Percentiles rank a stretch among this genome's conserved stretches.
phyloP scores from a whole-genome alignment of 2,329 filamentous ascomycete genomes.

The Beauveria scarabaeidicola region DNA sequence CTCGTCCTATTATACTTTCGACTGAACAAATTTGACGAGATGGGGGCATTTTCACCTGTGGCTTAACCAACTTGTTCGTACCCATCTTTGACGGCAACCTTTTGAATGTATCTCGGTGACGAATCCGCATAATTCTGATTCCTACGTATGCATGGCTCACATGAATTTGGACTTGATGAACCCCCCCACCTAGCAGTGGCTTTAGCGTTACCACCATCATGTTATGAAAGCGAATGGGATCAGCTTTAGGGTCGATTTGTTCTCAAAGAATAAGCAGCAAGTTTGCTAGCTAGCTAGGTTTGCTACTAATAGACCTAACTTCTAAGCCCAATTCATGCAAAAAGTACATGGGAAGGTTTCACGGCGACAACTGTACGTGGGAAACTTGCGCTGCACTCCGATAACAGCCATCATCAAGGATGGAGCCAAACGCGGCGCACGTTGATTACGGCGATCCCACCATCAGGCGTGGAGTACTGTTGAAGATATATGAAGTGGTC shows the following conservation, averaged over 20 bases:
- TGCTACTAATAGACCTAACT: not conserved
- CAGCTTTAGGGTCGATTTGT: not conserved
- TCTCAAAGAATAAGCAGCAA: not conserved
- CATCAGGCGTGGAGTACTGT: not conserved
- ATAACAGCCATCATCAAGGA: not conserved
- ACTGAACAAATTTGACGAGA: not conserved
- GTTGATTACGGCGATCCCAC: not conserved
- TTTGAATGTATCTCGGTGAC: not conserved
- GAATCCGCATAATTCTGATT: not conserved
- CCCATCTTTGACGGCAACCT: not conserved
- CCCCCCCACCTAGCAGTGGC: not conserved
- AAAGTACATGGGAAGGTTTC: not conserved
- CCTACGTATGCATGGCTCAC: not conserved
- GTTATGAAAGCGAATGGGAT: constrained; percentile 1
- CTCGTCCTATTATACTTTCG: not conserved
- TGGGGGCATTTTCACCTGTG: not conserved
- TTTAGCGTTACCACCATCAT: not conserved
- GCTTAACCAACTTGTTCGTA: not conserved
- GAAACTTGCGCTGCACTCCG: not conserved
- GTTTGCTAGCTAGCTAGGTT: not conserved
- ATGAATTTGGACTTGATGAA: not conserved
- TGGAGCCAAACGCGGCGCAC: not conserved
- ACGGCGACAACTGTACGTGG: not conserved
- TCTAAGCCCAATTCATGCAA: not conserved
- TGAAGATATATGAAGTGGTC: no score